These are phyloP conservation scores for Auriscalpium microsporum DNA, from an alignment of 768 basidiomycete species.

Conservation along the genomic window DNA sequence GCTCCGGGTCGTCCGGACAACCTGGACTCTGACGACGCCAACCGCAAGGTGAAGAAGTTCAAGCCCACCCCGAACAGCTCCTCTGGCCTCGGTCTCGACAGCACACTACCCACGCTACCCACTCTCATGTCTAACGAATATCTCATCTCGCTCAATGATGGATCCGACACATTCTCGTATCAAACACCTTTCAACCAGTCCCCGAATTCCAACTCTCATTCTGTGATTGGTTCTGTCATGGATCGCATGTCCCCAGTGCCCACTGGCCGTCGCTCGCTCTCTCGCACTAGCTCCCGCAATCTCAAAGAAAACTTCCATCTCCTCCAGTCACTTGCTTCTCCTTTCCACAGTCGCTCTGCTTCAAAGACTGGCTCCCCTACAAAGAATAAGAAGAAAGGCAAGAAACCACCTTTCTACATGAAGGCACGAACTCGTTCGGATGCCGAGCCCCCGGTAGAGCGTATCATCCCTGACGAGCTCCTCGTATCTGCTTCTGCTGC, in stretches of 20 bases:
- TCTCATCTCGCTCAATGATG: constrained; percentile 11
- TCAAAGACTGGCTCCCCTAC: constrained; percentile 29
- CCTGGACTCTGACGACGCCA: constrained; percentile 4
- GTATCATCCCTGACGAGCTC: background rate
- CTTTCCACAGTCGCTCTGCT: constrained; percentile 37
- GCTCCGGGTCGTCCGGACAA: constrained; percentile 15
- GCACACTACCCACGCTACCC: background rate
- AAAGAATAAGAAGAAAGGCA: constrained; percentile 10
- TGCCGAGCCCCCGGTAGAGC: constrained; percentile 1
- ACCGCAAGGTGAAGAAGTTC: constrained; percentile 26
- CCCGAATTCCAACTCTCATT: constrained; percentile 9
- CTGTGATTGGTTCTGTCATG: constrained; percentile 15
- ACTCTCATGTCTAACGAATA: background rate
- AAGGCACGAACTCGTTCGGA: constrained; percentile 36
- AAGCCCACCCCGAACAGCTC: constrained; percentile 18
- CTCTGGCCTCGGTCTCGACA: constrained; percentile 1
- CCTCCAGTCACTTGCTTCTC: constrained; percentile 29
- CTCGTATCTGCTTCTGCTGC: background rate
- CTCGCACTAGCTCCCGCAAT: constrained; percentile 32
- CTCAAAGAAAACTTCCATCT: constrained; percentile 30
- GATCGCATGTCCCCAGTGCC: constrained; percentile 39
- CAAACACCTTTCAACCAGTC: constrained; percentile 15
- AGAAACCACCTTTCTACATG: constrained; percentile 17
- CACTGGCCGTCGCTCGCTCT: constrained; percentile 23
- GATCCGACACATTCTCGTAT: constrained; percentile 15